phyloP scores from a whole-genome alignment of 2,329 filamentous ascomycete genomes.

The Sporothrix luriei region DNA sequence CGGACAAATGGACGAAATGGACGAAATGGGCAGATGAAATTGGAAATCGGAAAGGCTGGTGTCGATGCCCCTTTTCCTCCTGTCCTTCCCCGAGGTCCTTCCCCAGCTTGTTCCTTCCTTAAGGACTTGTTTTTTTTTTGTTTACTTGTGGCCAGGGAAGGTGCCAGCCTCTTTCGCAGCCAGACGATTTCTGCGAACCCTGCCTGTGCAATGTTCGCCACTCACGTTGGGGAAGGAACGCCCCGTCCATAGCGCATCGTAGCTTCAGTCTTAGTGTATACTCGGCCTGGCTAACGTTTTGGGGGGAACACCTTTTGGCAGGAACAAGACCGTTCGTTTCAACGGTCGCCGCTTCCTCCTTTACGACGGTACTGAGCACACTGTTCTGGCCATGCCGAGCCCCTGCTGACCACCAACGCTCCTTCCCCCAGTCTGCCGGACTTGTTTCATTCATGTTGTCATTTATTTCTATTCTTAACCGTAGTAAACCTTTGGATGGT shows the following conservation, averaged over 20 bases:
- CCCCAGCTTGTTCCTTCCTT: background rate
- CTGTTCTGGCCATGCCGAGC: background rate
- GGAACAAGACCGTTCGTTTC: background rate
- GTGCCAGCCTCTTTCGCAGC: background rate
- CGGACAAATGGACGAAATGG: background rate
- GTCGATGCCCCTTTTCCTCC: background rate
- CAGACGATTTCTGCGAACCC: slow-evolving; percentile 7
- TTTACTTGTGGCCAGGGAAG: background rate
- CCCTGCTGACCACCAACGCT: slow-evolving; percentile 16
- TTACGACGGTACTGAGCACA: background rate
- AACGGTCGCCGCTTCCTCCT: slow-evolving; percentile 19
- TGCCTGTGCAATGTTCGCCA: background rate
- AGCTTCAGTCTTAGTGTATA: slow-evolving; percentile 20
- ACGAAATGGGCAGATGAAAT: background rate
- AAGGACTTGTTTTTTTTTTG: background rate
- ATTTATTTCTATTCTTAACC: slow-evolving; percentile 31
- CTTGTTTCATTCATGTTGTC: slow-evolving; percentile 5
- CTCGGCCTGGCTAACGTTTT: background rate
- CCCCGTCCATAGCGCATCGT: slow-evolving; percentile 26
- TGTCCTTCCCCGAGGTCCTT: background rate
- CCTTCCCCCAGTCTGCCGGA: slow-evolving; percentile 23
- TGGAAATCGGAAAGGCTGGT: background rate
- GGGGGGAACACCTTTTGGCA: background rate
- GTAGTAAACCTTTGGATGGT: slow-evolving; percentile 16
- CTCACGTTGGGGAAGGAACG: slow-evolving; percentile 25